Conservation (phyloP, 2,329 filamentous ascomycete genomes). For the Claviceps sorghi region DNA sequence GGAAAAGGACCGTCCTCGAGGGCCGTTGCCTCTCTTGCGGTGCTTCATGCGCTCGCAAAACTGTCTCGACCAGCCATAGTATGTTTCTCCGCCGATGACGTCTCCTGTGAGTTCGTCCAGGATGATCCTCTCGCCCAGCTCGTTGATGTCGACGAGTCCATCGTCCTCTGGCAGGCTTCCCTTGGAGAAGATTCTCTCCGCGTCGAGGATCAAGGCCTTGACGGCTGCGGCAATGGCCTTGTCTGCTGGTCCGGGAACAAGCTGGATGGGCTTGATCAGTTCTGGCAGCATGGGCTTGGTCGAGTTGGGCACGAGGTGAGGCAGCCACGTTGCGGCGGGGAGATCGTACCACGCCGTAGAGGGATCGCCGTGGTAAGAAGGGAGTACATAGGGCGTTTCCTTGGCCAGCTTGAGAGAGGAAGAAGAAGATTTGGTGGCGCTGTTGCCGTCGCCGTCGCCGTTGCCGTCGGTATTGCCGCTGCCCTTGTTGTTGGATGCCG, state of each 20-base stretch:
- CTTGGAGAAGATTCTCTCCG: conserved; percentile 51
- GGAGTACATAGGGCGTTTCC: conserved; percentile 54
- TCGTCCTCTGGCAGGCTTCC: conserved; percentile 33
- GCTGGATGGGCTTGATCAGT: conserved; percentile 56
- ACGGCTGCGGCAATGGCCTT: conserved; percentile 51
- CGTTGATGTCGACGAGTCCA: conserved; percentile 51
- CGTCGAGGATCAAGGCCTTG: conserved; percentile 54
- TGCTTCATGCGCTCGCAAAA: conserved; percentile 74
- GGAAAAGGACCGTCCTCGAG: conserved; percentile 22
- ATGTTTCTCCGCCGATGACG: conserved; percentile 52
- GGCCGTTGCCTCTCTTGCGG: conserved; percentile 19
- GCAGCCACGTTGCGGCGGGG: conserved; percentile 68
- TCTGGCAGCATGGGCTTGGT: conserved; percentile 57
- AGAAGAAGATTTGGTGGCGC: neutral
- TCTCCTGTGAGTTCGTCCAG: conserved; percentile 53
- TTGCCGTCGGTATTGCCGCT: neutral
- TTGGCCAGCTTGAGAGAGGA: conserved; percentile 30
- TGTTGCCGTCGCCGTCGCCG: neutral
- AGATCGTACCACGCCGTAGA: conserved; percentile 66
- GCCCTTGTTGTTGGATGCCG: conserved; percentile 8
- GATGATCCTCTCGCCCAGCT: conserved; percentile 55
- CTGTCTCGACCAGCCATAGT: conserved; percentile 73
- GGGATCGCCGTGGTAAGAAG: conserved; percentile 61
- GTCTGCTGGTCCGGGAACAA: conserved; percentile 53
- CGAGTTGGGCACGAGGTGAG: conserved; percentile 63